Evolutionary conservation across 2,329 filamentous ascomycete species (phyloP), one percentile per base, ranked within the genome.

Genomic region (Daldinia sp.): DNA sequence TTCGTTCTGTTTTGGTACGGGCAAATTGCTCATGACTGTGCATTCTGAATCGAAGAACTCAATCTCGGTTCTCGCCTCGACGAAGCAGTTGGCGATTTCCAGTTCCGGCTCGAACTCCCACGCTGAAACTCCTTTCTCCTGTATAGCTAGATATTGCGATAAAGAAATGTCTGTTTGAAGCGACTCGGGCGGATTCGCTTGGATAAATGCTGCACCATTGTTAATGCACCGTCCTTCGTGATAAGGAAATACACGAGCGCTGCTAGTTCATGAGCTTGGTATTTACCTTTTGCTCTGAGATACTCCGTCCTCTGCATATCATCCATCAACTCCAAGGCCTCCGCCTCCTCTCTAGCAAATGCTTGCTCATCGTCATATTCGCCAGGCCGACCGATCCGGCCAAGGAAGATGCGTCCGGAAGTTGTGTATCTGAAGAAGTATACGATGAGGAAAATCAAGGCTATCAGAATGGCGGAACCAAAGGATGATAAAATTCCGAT

Each of bases 81-180:
- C 96, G 78, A 99, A 99, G 81, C 96, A 99, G 81, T 98, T 98
- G 73, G 96, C 96, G 74, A 98, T 98, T 81, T 99, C 96, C 39
- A 98, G 84, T 80, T 99, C 96, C n/a, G 96, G 96, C 80, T 98
- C 96, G 77, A 99, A 99, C 80, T 99, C 96, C 96, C 96, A 99
- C 6, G 96, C 96, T 4, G 96, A 97, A n/a, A 99, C 95, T 57
- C 96, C 96, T 81, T 99, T 99, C 83, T 99, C 96, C 83, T 99
- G 96, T 73, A 99, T 99, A 46, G 96, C 96, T 66, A 99, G 87
- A 79, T 97, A 98, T 79, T 99, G 96, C 39, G 96, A 98, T 71
- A 99, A 84, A 23, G 96, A 98, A 72, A 99, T 99, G 78, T 99
- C 96, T 73, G 96, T 98, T 77, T 96, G 94, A 65, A 95, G 84